Percentiles rank a stretch among this genome's conserved stretches.
These are phyloP conservation scores for Phytophthora pseudosyringae DNA, from an alignment of 352 stramenopile genomes.

Conservation along the genomic window DNA sequence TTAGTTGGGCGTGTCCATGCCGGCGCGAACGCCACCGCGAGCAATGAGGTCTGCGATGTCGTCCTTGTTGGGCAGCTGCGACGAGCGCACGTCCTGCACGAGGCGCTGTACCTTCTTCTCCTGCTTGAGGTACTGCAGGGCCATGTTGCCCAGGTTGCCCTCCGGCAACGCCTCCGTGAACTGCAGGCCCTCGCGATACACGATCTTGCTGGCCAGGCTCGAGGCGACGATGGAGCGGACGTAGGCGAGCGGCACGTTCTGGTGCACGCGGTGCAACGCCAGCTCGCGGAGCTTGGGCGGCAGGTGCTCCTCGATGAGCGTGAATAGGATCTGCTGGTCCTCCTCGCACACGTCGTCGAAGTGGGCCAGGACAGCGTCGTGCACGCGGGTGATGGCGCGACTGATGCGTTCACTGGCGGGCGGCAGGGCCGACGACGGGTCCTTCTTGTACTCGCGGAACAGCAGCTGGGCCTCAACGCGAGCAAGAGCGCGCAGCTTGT, in stretches of 20 bases:
- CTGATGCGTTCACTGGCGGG: slow-evolving; percentile 96
- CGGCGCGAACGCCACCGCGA: slow-evolving; percentile 77
- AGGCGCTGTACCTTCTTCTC: slow-evolving; percentile 94
- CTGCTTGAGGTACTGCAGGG: slow-evolving; percentile 94
- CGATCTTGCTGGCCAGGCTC: slow-evolving; percentile 96
- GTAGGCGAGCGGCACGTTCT: slow-evolving; percentile 95
- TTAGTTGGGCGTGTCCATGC: slow-evolving; percentile 40
- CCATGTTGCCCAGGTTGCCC: slow-evolving; percentile 91
- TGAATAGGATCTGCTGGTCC: slow-evolving; percentile 82
- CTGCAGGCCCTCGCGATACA: slow-evolving; percentile 97
- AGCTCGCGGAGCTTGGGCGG: slow-evolving; percentile 94
- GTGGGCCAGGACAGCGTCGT: slow-evolving; percentile 93
- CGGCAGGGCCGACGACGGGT: slow-evolving; percentile 84
- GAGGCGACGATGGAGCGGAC: slow-evolving; percentile 97
- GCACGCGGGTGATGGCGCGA: slow-evolving; percentile 95
- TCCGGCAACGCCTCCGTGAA: slow-evolving; percentile 95
- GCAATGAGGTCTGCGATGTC: slow-evolving; percentile 83
- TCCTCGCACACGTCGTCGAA: slow-evolving; percentile 93
- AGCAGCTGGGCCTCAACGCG: slow-evolving; percentile 96
- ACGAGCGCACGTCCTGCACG: slow-evolving; percentile 68
- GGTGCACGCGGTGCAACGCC: slow-evolving; percentile 92
- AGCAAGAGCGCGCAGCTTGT: slow-evolving; percentile 93
- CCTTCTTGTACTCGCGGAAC: slow-evolving; percentile 97
- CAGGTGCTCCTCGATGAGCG: slow-evolving; percentile 92
- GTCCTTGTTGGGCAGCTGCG: slow-evolving; percentile 56